These are phyloP conservation scores for Talaromyces amestolkiae DNA, from an alignment of 2,329 filamentous ascomycete genomes.

Conservation along the genomic window DNA sequence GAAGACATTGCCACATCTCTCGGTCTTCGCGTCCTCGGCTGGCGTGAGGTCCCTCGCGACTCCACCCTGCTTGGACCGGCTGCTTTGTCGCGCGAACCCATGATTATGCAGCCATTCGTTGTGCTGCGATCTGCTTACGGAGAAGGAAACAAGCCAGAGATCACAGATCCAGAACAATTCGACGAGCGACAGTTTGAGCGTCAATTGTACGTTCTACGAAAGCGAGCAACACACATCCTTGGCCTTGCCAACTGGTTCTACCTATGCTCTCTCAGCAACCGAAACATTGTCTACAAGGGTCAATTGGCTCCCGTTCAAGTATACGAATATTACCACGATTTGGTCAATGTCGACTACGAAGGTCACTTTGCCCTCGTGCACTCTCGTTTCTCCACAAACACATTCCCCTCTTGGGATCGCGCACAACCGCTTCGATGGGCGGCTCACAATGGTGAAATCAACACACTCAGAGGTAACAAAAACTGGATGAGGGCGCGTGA, in stretches of 20 bases:
- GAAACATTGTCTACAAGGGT: constrained; percentile 99
- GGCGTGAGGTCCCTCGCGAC: constrained; percentile 93
- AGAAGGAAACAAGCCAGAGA: constrained; percentile 71
- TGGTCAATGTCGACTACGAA: constrained; percentile 96
- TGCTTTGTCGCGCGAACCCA: constrained; percentile 88
- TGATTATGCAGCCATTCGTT: constrained; percentile 93
- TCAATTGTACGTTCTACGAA: constrained; percentile 90
- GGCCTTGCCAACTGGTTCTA: constrained; percentile 99
- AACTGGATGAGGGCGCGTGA: constrained; percentile 99
- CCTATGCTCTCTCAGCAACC: constrained; percentile 91
- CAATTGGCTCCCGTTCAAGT: constrained; percentile 92
- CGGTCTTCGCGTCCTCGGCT: constrained; percentile 86
- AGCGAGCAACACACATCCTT: constrained; percentile 91
- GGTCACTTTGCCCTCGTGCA: constrained; percentile 95
- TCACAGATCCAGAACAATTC: constrained; percentile 74
- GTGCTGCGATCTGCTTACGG: constrained; percentile 85
- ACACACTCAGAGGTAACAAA: constrained; percentile 95
- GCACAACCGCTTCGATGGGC: constrained; percentile 95
- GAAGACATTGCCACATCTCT: constrained; percentile 88
- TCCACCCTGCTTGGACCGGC: constrained; percentile 90
- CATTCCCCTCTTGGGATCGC: constrained; percentile 96
- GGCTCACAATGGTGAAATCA: constrained; percentile 98
- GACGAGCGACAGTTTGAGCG: constrained; percentile 85
- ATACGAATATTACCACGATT: constrained; percentile 96
- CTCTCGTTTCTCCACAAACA: constrained; percentile 97